A percentile compares a stretch with the other conserved stretches of the same genome.
phyloP scores from a whole-genome alignment of 805 yeast species.

The Starmerella apicola region DNA sequence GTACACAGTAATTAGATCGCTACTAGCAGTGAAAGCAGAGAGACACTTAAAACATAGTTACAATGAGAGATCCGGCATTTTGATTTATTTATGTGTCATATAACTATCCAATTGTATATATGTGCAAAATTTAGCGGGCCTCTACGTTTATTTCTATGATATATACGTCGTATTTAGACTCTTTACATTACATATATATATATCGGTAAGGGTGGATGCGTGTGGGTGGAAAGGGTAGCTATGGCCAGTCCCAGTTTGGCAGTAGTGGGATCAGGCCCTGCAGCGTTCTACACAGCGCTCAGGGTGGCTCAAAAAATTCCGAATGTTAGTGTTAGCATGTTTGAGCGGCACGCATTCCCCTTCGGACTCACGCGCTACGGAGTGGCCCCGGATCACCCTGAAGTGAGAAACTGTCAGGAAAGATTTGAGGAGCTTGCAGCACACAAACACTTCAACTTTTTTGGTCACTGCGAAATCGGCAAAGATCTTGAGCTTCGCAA shows the following conservation, averaged over 20 bases:
- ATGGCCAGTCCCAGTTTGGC: conserved; percentile 39
- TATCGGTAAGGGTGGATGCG: no score
- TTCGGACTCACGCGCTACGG: conserved; percentile 87
- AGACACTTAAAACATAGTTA: no score
- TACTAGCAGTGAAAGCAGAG: no score
- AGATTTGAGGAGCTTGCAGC: conserved; percentile 45
- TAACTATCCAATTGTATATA: no score
- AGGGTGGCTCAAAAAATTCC: conserved; percentile 46
- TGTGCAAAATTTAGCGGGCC: no score
- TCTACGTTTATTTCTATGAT: no score
- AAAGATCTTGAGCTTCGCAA: neutral
- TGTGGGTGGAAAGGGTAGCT: no score
- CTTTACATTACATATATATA: no score
- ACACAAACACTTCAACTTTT: conserved; percentile 37
- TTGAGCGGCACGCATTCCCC: conserved; percentile 78
- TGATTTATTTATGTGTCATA: no score
- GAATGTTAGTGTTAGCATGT: conserved; percentile 47
- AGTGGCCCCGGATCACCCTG: conserved; percentile 99
- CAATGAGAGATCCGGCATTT: no score
- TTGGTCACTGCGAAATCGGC: conserved; percentile 66
- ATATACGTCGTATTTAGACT: no score
- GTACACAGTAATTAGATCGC: no score
- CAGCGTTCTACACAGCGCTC: conserved; percentile 84
- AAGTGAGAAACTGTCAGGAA: conserved; percentile 63
- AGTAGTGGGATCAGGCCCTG: conserved; percentile 90